Conservation (phyloP, 805 yeast species). For the Sugiyamaella chiloensis region DNA sequence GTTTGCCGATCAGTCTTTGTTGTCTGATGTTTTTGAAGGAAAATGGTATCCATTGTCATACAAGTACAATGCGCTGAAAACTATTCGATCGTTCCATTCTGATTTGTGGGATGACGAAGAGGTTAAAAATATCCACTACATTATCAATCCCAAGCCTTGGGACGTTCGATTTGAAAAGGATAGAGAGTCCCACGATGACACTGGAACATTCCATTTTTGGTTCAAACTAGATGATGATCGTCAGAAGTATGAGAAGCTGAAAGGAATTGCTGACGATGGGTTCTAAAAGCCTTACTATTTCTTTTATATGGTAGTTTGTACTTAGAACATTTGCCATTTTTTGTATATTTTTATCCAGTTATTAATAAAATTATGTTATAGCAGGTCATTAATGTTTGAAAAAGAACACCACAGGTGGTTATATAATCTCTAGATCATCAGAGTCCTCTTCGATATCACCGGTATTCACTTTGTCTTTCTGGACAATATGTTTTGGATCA, state of each 20-base stretch:
- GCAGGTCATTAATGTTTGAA: neutral
- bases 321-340: neutral
- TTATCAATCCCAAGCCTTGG: conserved; percentile 62
- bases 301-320: neutral
- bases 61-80: conserved; percentile 55
- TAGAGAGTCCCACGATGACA: conserved; percentile 37
- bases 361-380: neutral
- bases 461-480: neutral
- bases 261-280: conserved; percentile 16
- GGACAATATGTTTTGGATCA: neutral
- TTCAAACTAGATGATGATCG: conserved; percentile 36
- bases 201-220: conserved; percentile 52
- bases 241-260: conserved; percentile 13
- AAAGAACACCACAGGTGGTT: no score
- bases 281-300: neutral
- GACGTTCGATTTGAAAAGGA: conserved; percentile 35
- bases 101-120: conserved; percentile 46
- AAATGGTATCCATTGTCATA: conserved; percentile 52
- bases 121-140: conserved; percentile 57
- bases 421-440: conserved; percentile 33
- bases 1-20: conserved; percentile 57
- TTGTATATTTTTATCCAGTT: neutral
- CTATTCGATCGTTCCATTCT: conserved; percentile 44
- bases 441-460: conserved; percentile 31
- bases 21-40: conserved; percentile 51